Evolutionary conservation across 1,139 yeast species (phyloP).

Genomic region (Geotrichum histeridarum): DNA sequence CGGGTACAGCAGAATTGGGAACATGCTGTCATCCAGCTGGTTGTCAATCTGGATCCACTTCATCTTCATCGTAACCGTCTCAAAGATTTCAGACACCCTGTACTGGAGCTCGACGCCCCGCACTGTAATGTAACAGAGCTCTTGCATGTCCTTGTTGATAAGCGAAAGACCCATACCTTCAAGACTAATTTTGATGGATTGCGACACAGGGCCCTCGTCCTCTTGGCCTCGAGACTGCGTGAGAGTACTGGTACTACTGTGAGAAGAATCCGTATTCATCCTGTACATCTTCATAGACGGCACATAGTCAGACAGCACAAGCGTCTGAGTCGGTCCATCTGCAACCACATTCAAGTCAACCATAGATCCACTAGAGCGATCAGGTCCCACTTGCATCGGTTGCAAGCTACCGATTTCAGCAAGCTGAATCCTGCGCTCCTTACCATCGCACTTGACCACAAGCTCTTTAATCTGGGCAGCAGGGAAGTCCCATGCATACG

Average conservation of each 20-base stretch:
- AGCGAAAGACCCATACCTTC: constrained; percentile 88
- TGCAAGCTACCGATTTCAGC: constrained; percentile 88
- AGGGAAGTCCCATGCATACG: constrained; percentile 96
- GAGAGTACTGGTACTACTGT: constrained; percentile 16
- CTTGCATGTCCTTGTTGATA: constrained; percentile 64
- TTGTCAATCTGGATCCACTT: constrained; percentile 96
- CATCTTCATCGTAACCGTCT: constrained; percentile 69
- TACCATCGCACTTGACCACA: constrained; percentile 58
- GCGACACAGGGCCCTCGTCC: constrained; percentile 54
- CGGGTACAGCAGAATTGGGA: constrained; percentile 84
- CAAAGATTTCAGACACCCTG: constrained; percentile 78
- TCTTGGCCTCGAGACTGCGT: constrained; percentile 51
- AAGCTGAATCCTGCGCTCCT: constrained; percentile 71
- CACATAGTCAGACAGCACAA: constrained; percentile 77
- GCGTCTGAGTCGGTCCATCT: constrained; percentile 89
- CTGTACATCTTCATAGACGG: constrained; percentile 71
- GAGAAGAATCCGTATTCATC: constrained; percentile 21
- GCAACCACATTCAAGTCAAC: constrained; percentile 90
- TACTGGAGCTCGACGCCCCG: constrained; percentile 76
- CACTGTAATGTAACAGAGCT: constrained; percentile 71
- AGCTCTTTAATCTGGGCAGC: constrained; percentile 81
- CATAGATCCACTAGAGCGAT: constrained; percentile 41
- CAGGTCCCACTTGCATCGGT: constrained; percentile 60
- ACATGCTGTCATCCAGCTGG: constrained; percentile 79
- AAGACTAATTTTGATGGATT: constrained; percentile 50